Base-by-base conservation (phyloP, 2,329 filamentous ascomycete species). In the Dactylellina sp. region DNA sequence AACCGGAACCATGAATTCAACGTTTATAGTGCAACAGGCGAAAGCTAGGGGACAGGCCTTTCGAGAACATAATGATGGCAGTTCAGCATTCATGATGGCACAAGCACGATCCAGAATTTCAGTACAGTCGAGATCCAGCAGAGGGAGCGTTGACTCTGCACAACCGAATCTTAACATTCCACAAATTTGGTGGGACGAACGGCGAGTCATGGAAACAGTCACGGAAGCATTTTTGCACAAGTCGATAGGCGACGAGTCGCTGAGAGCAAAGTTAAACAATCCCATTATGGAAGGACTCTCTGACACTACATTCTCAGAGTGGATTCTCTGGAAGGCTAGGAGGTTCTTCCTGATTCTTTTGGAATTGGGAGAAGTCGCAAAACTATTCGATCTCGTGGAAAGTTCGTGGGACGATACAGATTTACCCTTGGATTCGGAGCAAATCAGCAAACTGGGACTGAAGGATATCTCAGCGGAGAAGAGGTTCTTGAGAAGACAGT, bases 371-470 rank as follows among this genome's bases (percentile, higher is more conserved):
- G 84, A 90, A 7, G 86, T 90, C 0, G 88, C 90, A 77, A 89
- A 90, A 79, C 92, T 93, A 65, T 93, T 93, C 78, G 87, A 87
- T 44, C 84, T 91, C 55, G 87, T 93, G 63, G 90, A 93, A 80
- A 88, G 90, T 78, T 89, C 88, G 18, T 92, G 89, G 89, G 89
- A 91, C 77, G 91, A 93, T 78, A 85, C 87, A 56, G 90, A 93
- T 81, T 83, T 93, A 50, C 91, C 91, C 4, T 84, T 93, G 49
- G 84, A 88, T 3, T 82, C 86, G 59, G 87, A 90, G 57, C 86
- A 90, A 72, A 85, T 92, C 52, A 84, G 86, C 76, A 86, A 86
- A 50, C 84, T 92, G 11, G 84, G 85, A 22, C 82, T 92, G 50
- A 87, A 87, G 56, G 86, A 91, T 79, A 85, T 88, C 70, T 85